A percentile compares a stretch with the other conserved stretches of the same genome.
Conservation (phyloP, 2,329 filamentous ascomycete species). For the Raffaelea albimanens region DNA sequence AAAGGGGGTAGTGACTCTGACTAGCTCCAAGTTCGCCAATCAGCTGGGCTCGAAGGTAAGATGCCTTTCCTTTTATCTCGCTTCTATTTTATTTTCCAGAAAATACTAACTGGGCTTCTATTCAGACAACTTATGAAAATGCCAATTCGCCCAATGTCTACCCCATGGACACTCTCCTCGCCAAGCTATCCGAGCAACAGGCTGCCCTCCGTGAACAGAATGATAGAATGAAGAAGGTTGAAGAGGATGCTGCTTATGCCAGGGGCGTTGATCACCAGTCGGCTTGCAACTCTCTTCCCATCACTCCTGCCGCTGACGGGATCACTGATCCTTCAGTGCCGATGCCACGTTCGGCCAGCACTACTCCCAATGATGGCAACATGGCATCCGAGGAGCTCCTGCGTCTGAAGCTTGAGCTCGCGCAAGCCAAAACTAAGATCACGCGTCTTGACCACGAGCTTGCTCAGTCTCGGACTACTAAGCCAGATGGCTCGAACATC, state of each 20-base stretch:
- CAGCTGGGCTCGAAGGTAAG: conserved; percentile 44
- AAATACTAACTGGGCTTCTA: not conserved
- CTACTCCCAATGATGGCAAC: conserved; percentile 32
- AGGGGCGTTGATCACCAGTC: conserved; percentile 36
- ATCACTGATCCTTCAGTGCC: conserved; percentile 35
- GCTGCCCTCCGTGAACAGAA: conserved; percentile 49
- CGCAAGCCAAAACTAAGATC: conserved; percentile 61
- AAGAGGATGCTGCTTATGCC: conserved; percentile 26
- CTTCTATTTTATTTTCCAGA: not conserved
- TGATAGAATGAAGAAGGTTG: conserved; percentile 35
- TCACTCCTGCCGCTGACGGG: conserved; percentile 51
- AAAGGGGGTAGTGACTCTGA: conserved; percentile 36
- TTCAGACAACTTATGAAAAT: conserved; percentile 36
- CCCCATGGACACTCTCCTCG: conserved; percentile 63
- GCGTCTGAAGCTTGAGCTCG: conserved; percentile 61
- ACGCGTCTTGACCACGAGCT: conserved; percentile 63
- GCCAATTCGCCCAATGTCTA: conserved; percentile 29
- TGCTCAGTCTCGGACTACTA: conserved; percentile 49
- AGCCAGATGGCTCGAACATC: conserved; percentile 47
- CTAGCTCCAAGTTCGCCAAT: conserved; percentile 46
- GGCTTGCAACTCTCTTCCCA: conserved; percentile 49
- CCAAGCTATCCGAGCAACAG: conserved; percentile 66
- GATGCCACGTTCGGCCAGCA: conserved; percentile 43
- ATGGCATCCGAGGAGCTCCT: conserved; percentile 48
- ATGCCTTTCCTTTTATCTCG: not conserved